Base-by-base conservation (phyloP, 163 green algal species). In the Prototheca wickerhamii region DNA sequence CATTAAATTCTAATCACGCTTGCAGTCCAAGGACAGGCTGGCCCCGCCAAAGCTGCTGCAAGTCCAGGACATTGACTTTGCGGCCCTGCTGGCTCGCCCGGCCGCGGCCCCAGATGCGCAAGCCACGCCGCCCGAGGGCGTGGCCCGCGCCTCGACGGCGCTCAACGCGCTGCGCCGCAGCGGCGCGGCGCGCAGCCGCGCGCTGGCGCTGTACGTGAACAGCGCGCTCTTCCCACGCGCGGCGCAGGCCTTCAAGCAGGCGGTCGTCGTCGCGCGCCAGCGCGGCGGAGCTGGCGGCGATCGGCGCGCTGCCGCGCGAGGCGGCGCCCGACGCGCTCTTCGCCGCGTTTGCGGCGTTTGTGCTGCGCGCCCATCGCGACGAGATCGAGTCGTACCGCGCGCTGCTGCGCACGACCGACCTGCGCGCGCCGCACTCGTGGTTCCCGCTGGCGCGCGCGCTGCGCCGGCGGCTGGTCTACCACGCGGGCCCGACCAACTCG, bases 401-500 rank as follows among this genome's bases (percentile, higher is more conserved):
- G n/a, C 42, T 70, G 31, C 63, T 82, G n/a, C 34, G 73, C 35
- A 74, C 70, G 1, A 62, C 64, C 0, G 68, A 74, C 55, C 61
- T 74, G 29, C 61, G 68, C 34, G 49, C 68, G 50, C 82, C 86
- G 1, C 80, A 89, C 74, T 72, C 70, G 28, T 93, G 89, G 89
- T 95, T 91, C 73, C 85, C 85, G 0, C 63, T 87, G 20, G 89
- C 89, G 15, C 74, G 89, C 6, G 61, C 86, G 2, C 67, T 95
- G 35, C 78, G 88, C 4, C 73, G 78, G 18, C 26, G 63, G 30
- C 82, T 96, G 60, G 73, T 91, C 32, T 95, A 95, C 67, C 89
- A 96, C 59, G 79, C 78, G 10, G 90, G 90, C 26, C 88, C 88
- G 51, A 95, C 88, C 33, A 95, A 95, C 76, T 84, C 66, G 49